These are phyloP conservation scores for Hyphopichia wangnamkhiaoensis DNA, from an alignment of 1,139 yeast genomes.

Conservation along the genomic window DNA sequence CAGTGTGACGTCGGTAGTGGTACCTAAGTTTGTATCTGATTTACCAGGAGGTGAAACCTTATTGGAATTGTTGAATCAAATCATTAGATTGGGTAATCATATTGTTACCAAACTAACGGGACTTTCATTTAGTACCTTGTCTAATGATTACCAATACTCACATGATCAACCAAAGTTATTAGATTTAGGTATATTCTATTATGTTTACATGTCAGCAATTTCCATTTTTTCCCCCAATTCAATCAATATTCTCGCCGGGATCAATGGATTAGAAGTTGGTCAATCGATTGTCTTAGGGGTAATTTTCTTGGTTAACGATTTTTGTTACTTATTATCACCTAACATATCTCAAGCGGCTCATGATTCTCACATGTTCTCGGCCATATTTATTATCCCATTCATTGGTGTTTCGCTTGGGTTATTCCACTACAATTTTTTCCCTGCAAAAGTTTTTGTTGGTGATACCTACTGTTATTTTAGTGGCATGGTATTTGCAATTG, in stretches of 20 bases:
- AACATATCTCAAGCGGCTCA: constrained; percentile 57
- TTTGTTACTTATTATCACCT: constrained; percentile 57
- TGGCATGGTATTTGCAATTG: constrained; percentile 98
- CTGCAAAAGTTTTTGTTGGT: constrained; percentile 93
- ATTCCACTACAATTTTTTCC: constrained; percentile 82
- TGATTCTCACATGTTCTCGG: constrained; percentile 82
- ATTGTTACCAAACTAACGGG: constrained; percentile 37
- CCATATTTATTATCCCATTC: constrained; percentile 80
- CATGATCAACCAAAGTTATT: constrained; percentile 46
- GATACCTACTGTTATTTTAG: constrained; percentile 97
- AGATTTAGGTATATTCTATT: constrained; percentile 79
- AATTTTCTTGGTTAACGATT: constrained; percentile 73
- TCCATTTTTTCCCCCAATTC: constrained; percentile 95
- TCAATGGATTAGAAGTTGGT: constrained; percentile 95
- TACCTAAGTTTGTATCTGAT: constrained; percentile 68
- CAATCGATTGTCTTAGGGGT: constrained; percentile 80
- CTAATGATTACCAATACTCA: constrained; percentile 33
- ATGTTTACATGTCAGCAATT: constrained; percentile 85
- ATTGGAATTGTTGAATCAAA: constrained; percentile 19
- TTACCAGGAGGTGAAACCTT: constrained; percentile 25
- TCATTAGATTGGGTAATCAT: constrained; percentile 35
- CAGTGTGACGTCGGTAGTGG: constrained; percentile 86
- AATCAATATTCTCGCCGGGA: constrained; percentile 94
- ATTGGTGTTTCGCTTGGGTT: constrained; percentile 81
- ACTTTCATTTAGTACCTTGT: constrained; percentile 39